Evolutionary conservation across 2,329 filamentous ascomycete species (phyloP).

Genomic region (Coniochaeta hoffmannii): DNA sequence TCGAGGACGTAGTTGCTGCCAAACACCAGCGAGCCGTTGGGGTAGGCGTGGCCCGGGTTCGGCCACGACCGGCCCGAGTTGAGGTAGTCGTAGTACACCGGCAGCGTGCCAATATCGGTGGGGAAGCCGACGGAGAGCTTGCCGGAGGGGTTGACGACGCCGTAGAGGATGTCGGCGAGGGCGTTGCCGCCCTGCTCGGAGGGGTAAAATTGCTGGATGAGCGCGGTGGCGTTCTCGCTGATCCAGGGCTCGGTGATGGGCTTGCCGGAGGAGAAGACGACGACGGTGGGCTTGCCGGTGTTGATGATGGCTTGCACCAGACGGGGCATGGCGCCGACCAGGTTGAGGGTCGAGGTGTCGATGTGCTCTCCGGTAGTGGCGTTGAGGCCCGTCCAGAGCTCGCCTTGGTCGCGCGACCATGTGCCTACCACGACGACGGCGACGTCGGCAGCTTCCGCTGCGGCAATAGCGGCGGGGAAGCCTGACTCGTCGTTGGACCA

Average conservation of each 20-base stretch:
- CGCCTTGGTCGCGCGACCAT: slow-evolving; percentile 65
- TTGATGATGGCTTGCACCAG: slow-evolving; percentile 80
- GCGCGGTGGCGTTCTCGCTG: slow-evolving; percentile 52
- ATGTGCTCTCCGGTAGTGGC: slow-evolving; percentile 60
- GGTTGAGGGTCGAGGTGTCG: slow-evolving; percentile 55
- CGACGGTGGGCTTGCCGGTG: slow-evolving; percentile 67
- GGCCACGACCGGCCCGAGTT: slow-evolving; percentile 63
- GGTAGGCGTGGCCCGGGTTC: slow-evolving; percentile 65
- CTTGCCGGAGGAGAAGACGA: slow-evolving; percentile 73
- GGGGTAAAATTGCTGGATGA: slow-evolving; percentile 73
- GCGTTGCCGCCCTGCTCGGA: slow-evolving; percentile 83
- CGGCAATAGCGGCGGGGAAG: slow-evolving; percentile 58
- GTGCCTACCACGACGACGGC: slow-evolving; percentile 69
- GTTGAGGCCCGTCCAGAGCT: slow-evolving; percentile 71
- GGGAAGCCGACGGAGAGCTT: slow-evolving; percentile 49
- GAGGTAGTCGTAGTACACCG: slow-evolving; percentile 69
- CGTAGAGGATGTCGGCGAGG: slow-evolving; percentile 71
- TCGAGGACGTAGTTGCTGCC: slow-evolving; percentile 93
- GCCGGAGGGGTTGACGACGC: slow-evolving; percentile 65
- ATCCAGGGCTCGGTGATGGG: slow-evolving; percentile 70
- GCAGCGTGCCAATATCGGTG: slow-evolving; percentile 72
- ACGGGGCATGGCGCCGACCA: slow-evolving; percentile 80
- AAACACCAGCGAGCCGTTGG: slow-evolving; percentile 74
- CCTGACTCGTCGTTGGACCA: slow-evolving; percentile 65
- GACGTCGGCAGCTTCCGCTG: slow-evolving; percentile 59